Evolutionary conservation across 306 rosid genomes (phyloP), one percentile per base, ranked within the genome.

Genomic region (Oxytropis ochrocephala): DNA sequence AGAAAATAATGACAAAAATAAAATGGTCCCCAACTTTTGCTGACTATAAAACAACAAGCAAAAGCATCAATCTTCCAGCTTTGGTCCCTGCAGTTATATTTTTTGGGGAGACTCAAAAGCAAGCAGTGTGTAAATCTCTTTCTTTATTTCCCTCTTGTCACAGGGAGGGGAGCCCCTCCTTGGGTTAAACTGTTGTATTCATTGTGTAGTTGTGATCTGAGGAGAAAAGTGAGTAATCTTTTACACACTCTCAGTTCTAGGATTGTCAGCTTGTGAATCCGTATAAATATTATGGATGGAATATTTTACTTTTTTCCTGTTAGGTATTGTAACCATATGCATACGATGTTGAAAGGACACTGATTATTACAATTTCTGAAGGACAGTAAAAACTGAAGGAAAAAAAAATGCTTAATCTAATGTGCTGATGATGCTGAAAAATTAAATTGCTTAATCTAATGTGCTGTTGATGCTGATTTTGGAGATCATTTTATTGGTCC

Each of bases 221-320:
- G 67, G 63, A 74, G 75, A 74, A 87, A 87, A 87, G 88, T 70
- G 87, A 74, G 83, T 75, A 80, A 75, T 86, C 91, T 84, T 90
- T 88, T 85, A 75, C 89, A 70, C 95, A 88, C 90, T 90, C 81
- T 70, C 90, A 82, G 88, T 90, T 90, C 88, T 82, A 84, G 76
- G 79, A 82, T 82, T 79, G 91, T 85, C 95, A 84, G 88, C 84
- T 84, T 80, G 72, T 74, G 78, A 85, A 63, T 57, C 87, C 68
- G 74, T 70, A 67, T 53, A 52, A 33, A 75, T 49, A 32, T 62
- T 64, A 9, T 43, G 70, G 19, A 58, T 77, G 60, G 82, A 73
- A 85, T 77, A 85, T 81, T 81, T 52, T 78, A 39, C 81, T 47
- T 82, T 80, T 78, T 86, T 33, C 58, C 67, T 18, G 73, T 75